Percentiles rank a stretch among this genome's conserved stretches.
These are phyloP conservation scores for Gracilaria vermiculophylla DNA, from an alignment of 23 red algal genomes.

Conservation along the genomic window DNA sequence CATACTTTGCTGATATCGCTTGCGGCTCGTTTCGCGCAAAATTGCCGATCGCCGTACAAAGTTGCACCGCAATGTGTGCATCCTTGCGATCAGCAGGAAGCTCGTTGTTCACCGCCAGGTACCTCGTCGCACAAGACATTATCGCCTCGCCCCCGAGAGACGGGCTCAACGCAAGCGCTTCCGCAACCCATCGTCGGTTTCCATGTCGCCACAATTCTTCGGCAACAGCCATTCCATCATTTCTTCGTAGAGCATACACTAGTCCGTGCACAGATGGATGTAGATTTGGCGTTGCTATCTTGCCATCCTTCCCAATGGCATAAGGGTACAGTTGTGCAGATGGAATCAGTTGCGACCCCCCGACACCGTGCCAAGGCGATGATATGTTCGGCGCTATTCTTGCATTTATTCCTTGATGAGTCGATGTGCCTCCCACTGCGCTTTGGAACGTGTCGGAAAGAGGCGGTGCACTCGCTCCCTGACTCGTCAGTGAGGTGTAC, in stretches of 20 bases:
- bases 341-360: neutral
- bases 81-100: constrained; percentile 2
- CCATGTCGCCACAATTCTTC: neutral
- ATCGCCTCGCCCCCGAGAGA: neutral
- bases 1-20: neutral
- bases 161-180: neutral
- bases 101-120: neutral
- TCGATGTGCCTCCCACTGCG: neutral
- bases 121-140: neutral
- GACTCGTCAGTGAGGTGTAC: neutral
- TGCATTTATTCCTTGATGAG: neutral
- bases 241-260: neutral
- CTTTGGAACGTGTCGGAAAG: neutral
- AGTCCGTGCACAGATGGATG: neutral
- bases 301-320: neutral
- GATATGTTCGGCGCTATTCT: neutral
- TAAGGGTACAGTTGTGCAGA: neutral
- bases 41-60: constrained; percentile 48
- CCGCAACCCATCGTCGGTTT: neutral
- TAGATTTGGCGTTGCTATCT: neutral
- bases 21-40: constrained; percentile 38
- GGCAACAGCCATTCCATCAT: neutral
- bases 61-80: neutral
- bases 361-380: neutral
- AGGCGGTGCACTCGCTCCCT: neutral